Evolutionary conservation across 805 yeast genomes (phyloP).

Genomic region (Tanozyma kutaoensis): DNA sequence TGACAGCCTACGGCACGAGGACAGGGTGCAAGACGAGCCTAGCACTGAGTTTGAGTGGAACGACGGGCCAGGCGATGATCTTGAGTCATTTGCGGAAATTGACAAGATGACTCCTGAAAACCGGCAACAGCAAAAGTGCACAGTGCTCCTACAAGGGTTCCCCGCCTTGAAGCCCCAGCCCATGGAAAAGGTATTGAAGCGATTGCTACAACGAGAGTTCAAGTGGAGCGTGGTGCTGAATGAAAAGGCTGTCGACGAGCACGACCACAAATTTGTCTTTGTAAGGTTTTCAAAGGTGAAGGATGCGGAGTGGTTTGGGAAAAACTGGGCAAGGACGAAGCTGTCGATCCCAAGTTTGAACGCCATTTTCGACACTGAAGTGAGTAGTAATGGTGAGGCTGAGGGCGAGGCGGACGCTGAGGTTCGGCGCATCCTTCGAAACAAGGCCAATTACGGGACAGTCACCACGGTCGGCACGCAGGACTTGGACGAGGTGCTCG

Average conservation of each 20-base stretch:
- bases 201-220: constrained; percentile 5
- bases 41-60: too few relatives aligned
- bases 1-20: too few relatives aligned
- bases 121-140: constrained; percentile 20
- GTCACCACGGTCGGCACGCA: constrained; percentile 15
- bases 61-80: too few relatives aligned
- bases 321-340: constrained; percentile 1
- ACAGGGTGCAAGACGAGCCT: too few relatives aligned
- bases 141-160: constrained; percentile 19
- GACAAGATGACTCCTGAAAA: too few relatives aligned
- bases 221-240: constrained; percentile 1
- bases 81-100: too few relatives aligned
- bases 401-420: not conserved
- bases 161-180: constrained; percentile 14
- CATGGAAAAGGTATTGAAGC: constrained; percentile 19
- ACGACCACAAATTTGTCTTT: constrained; percentile 21
- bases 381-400: not conserved
- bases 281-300: constrained; percentile 12
- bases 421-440: constrained; percentile 4
- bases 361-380: not conserved
- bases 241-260: constrained; percentile 20
- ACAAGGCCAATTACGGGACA: constrained; percentile 10
- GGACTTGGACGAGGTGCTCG: constrained; percentile 20
- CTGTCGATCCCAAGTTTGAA: too few relatives aligned
- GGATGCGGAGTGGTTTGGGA: constrained; percentile 6